These are phyloP conservation scores for Botrytis paeoniae DNA, from an alignment of 2,329 filamentous ascomycete genomes.

Conservation along the genomic window DNA sequence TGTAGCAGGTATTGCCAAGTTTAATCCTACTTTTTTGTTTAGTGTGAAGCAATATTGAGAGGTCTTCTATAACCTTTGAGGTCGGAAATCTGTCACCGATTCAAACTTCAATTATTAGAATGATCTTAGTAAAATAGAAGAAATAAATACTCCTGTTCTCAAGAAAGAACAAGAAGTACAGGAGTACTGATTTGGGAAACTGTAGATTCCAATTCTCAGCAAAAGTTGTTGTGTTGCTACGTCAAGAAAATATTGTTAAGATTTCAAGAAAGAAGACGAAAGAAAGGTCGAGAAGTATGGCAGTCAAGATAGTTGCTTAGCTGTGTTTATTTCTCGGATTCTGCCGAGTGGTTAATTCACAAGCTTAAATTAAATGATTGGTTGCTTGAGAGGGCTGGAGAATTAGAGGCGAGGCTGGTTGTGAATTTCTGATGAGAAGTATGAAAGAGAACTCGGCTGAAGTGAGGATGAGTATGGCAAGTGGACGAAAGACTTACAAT, in stretches of 20 bases:
- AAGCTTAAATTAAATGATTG: neutral
- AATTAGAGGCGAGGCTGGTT: neutral
- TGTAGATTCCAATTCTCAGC: neutral
- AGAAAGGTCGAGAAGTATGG: neutral
- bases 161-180: neutral
- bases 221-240: neutral
- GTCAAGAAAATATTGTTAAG: neutral
- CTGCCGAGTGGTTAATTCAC: neutral
- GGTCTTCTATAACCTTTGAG: neutral
- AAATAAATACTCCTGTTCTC: neutral
- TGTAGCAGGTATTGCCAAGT: neutral
- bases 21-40: neutral
- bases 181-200: neutral
- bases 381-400: neutral
- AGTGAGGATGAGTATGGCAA: neutral
- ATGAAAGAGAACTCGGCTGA: neutral
- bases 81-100: neutral
- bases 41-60: neutral
- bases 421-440: neutral
- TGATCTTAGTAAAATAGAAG: neutral
- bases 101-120: neutral
- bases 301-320: neutral
- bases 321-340: neutral
- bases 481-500: neutral
- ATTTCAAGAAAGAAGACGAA: neutral